Base-by-base conservation (phyloP, 2,329 filamentous ascomycete genomes). In the Cercospora berteroae region DNA sequence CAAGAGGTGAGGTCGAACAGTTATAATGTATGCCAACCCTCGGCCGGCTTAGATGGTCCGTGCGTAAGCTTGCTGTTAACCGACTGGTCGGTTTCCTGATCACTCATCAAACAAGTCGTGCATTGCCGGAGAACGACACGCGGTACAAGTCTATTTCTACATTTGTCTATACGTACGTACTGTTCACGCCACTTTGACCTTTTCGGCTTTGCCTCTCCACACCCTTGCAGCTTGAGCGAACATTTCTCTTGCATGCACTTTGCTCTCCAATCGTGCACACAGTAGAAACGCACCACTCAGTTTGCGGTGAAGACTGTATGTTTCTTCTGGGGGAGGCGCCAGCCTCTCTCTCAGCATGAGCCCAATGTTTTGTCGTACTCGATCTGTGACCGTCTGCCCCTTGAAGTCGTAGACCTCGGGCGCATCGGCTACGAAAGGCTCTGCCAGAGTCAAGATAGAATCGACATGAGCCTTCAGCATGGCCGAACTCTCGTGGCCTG, bases 331-430 rank as follows among this genome's bases (percentile, higher is more conserved):
- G 25, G 96, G 95, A 25, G 95, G 94, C 16, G 92, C 88, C 20
- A 99, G 81, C 39, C 95, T 83, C 83, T 99, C 95, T 65, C 88
- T 87, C 57, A 99, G 85, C 95, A 99, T 99, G 63, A 96, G 83
- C 16, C 95, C 95, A 72, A 99, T 98, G 63, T 96, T 85, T 3
- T 84, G 86, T 75, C 94, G 89, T 66, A 99, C 94, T 55, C 96
- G 86, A 76, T 98, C 94, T 0, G 95, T 99, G 73, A 99, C 98
- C 1, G 94, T 99, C 83, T 99, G 95, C 75, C 94, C 88, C 67
- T 87, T 83, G 80, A 99, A 99, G 78, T 99, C 93, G 78, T 99
- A 99, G 0, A 96, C 81, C 60, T 91, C 90, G 0, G 93, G 92
- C 0, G 93, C 92, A n/a, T 71, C 73, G 3, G 84, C 84, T 73